phyloP scores from a whole-genome alignment of 2,329 filamentous ascomycete species.

The Trichoderma simmonsii region DNA sequence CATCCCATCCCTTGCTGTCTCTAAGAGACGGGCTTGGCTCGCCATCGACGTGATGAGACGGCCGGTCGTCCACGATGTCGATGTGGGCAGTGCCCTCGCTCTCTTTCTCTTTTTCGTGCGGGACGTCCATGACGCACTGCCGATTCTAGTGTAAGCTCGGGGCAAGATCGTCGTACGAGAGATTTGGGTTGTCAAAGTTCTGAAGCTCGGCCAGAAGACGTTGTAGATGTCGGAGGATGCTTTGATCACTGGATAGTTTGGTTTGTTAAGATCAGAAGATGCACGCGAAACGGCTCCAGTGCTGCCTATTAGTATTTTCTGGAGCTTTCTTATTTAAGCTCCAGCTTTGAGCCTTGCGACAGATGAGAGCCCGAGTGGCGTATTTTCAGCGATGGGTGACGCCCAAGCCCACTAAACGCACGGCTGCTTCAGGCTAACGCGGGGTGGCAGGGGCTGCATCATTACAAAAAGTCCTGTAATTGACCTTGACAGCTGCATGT shows the following conservation, averaged over 20 bases:
- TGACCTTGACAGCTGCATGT: background rate
- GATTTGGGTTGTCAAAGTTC: background rate
- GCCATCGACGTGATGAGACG: conserved; percentile 38
- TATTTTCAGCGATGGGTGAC: conserved; percentile 13
- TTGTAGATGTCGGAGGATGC: background rate
- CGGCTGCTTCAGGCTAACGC: conserved; percentile 3
- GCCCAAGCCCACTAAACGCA: background rate
- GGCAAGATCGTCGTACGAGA: background rate
- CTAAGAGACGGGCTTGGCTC: conserved; percentile 48
- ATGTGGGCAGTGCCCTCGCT: conserved; percentile 43
- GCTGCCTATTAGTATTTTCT: background rate
- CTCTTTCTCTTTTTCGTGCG: conserved; percentile 39
- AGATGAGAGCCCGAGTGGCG: background rate
- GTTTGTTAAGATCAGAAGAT: background rate
- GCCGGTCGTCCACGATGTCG: conserved; percentile 46
- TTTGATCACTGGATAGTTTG: background rate
- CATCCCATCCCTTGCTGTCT: conserved; percentile 75
- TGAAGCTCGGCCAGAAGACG: background rate
- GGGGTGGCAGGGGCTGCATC: conserved; percentile 5
- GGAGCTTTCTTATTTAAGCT: background rate
- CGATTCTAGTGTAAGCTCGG: background rate
- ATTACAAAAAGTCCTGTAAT: background rate
- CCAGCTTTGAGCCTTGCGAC: background rate
- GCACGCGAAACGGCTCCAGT: background rate
- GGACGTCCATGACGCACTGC: conserved; percentile 39